Conservation (phyloP, 169 alveolate genomes). For the Amoebophrya sp. region DNA sequence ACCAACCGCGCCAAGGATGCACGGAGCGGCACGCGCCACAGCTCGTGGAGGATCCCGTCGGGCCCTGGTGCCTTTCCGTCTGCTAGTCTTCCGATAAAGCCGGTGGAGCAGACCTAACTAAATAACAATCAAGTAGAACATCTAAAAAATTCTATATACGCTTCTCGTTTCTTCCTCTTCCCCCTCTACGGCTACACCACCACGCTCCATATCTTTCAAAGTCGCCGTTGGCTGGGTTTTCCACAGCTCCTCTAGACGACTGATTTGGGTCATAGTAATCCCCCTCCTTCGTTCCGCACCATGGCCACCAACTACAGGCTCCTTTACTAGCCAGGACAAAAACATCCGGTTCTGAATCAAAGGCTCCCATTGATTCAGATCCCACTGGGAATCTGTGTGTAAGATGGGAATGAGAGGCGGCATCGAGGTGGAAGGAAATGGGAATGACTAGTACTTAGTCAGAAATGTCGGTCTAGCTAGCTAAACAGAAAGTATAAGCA, state of each 20-base stretch:
- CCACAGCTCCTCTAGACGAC: conserved; percentile 56
- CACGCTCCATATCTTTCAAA: conserved; percentile 49
- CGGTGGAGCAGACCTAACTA: too few species aligned
- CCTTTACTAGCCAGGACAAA: conserved; percentile 63
- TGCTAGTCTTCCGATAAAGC: too few species aligned
- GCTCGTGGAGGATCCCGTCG: too few species aligned
- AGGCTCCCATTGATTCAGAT: conserved; percentile 64
- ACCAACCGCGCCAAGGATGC: too few species aligned
- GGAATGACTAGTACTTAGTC: conserved; percentile 39
- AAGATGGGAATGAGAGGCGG: too few species aligned
- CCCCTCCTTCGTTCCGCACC: conserved; percentile 50
- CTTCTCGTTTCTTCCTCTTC: background rate
- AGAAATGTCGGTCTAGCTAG: conserved; percentile 1
- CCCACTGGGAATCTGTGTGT: conserved; percentile 61
- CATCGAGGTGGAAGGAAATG: background rate
- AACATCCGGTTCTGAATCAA: conserved; percentile 61
- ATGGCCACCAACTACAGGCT: conserved; percentile 62
- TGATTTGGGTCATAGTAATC: conserved; percentile 47
- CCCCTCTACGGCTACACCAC: background rate
- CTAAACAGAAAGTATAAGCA: background rate
- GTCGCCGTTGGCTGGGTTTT: conserved; percentile 50
- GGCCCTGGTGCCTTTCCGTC: too few species aligned
- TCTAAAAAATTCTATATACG: too few species aligned
- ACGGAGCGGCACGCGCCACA: too few species aligned
- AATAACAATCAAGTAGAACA: too few species aligned